phyloP scores from a whole-genome alignment of 106 monocot species.

The Xerophyta viscosa region DNA sequence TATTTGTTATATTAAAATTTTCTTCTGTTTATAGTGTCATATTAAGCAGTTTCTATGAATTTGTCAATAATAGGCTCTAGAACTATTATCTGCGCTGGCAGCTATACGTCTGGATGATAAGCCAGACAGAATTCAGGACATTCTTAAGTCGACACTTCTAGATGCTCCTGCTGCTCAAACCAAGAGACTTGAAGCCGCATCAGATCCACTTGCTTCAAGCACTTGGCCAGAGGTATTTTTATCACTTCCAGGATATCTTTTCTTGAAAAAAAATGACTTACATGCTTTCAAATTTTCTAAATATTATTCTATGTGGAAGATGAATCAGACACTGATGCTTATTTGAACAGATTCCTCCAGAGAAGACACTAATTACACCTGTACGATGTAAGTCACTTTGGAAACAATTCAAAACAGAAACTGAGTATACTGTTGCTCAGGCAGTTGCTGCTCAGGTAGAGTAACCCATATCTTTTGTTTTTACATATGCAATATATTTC shows the following conservation, averaged over 20 bases:
- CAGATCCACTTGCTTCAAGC: constrained; percentile 53
- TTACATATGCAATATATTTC: no score
- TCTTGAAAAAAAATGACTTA: no score
- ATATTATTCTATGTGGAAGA: no score
- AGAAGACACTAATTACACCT: constrained; percentile 54
- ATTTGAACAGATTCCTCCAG: constrained; percentile 36
- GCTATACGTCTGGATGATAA: constrained; percentile 59
- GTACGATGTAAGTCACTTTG: constrained; percentile 69
- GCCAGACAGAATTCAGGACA: constrained; percentile 45
- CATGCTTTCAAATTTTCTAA: no score
- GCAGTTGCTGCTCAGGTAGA: constrained; percentile 63
- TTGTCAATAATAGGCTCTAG: constrained; percentile 30
- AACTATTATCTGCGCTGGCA: constrained; percentile 48
- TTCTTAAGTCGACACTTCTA: constrained; percentile 42
- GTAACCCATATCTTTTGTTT: no score
- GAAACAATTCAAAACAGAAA: constrained; percentile 63
- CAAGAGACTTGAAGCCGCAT: constrained; percentile 14
- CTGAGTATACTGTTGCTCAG: constrained; percentile 43
- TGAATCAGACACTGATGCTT: no score
- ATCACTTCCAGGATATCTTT: no score
- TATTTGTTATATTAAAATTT: no score
- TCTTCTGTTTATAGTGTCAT: no score
- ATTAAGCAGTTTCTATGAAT: no score
- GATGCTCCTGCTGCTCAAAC: constrained; percentile 17
- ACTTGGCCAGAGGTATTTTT: constrained; percentile 68